Evolutionary conservation across 192 early-diverging fungal species (phyloP), one percentile per base, ranked within the genome.

Genomic region (Coemansia sp.): DNA sequence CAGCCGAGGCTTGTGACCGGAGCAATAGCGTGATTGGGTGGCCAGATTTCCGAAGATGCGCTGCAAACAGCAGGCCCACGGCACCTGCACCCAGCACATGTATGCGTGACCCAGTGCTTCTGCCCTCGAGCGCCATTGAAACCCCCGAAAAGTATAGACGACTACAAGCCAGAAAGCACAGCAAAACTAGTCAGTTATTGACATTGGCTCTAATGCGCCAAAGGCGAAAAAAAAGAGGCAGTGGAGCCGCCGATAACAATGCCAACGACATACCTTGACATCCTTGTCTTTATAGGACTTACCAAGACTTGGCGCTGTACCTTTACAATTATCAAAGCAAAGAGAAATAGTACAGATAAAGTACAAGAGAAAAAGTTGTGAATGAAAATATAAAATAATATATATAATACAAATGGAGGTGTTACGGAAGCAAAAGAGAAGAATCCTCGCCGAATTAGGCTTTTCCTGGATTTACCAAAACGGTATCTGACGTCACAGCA

Each of bases 31-130:
- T 89, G 38, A 89, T 79, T 35, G 84, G 80, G 13, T 81, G 75
- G 2, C 80, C 74, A 16, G 76, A 65, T n/a, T 75, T 66, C 43
- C 84, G 78, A 45, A 92, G 75, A 43, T 86, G 69, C 13, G 81
- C 75, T 9, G 88, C 89, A 58, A 90, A 71, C 45, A 90, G 76
- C 38, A 87, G 80, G 4, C 91, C 91, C 18, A 90, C 82, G n/a
- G 88, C 90, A 4, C 90, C 89, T 32, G 86, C 85, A 22, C 91
- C 91, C 7, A 93, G 73, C 41, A 93, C 69, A 68, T 93, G 87
- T n/a, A 88, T 69, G 13, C 68, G 74, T n/a, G 68, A 68, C n/a
- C 34, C 5, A 8, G 40, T 9, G 29, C 30, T 59, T 37, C 55
- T 62, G 35, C 63, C 18, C 13, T 65, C 47, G 37, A 67, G 43